Evolutionary conservation across 2,329 filamentous ascomycete genomes (phyloP).

Genomic region (Colletotrichum horii): DNA sequence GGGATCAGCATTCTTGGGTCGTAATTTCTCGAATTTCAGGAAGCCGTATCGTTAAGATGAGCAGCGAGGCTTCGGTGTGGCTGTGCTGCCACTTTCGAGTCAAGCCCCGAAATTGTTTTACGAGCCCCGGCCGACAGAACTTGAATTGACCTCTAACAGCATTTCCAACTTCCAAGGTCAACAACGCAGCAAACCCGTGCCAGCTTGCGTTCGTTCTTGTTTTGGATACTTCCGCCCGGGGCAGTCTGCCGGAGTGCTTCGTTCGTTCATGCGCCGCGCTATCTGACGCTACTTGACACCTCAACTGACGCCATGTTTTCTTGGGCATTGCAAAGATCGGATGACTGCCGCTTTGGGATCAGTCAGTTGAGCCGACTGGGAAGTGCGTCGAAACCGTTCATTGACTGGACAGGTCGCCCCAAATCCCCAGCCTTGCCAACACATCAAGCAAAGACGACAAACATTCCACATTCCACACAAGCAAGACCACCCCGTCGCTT

Average conservation of each 20-base stretch:
- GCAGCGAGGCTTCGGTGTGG: constrained; percentile 10
- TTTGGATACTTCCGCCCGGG: background rate
- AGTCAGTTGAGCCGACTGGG: background rate
- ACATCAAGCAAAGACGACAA: constrained; percentile 5
- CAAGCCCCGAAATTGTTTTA: constrained; percentile 14
- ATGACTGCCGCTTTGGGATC: constrained; percentile 3
- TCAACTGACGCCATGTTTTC: constrained; percentile 17
- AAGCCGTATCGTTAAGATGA: constrained; percentile 9
- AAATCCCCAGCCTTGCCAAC: constrained; percentile 9
- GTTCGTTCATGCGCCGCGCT: background rate
- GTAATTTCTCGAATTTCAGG: background rate
- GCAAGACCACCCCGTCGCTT: background rate
- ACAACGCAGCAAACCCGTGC: background rate
- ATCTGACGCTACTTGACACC: constrained; percentile 3
- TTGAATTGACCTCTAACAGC: background rate
- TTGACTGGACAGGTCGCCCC: background rate
- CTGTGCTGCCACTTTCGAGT: constrained; percentile 10
- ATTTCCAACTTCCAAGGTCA: background rate
- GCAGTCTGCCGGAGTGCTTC: background rate
- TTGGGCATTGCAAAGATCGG: constrained; percentile 7
- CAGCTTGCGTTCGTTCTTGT: background rate
- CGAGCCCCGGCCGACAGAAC: background rate
- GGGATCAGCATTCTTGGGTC: background rate
- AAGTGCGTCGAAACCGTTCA: background rate
- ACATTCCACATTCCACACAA: constrained; percentile 7